phyloP scores from a whole-genome alignment of 192 early-diverging fungal genomes.

The Linnemannia hyalina region DNA sequence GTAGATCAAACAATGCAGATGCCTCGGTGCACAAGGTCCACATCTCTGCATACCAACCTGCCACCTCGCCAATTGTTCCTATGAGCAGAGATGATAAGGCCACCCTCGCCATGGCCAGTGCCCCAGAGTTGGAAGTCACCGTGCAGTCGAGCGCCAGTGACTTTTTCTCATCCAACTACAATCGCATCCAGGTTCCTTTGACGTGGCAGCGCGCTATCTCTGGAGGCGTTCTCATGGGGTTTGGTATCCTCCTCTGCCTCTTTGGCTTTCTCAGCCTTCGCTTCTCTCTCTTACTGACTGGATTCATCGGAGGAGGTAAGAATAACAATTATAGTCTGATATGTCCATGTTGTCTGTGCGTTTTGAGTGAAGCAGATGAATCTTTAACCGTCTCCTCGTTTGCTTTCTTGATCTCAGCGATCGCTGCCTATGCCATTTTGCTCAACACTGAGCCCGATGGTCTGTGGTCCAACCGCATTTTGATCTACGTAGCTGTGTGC shows the following conservation, averaged over 20 bases:
- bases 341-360: not conserved
- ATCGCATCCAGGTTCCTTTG: conserved; percentile 12
- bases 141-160: conserved; percentile 13
- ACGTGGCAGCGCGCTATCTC: conserved; percentile 16
- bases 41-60: not conserved
- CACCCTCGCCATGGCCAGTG: not conserved
- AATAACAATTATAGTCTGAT: not conserved
- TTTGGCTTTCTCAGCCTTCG: conserved; percentile 17
- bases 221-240: conserved; percentile 22
- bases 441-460: conserved; percentile 18
- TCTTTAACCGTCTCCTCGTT: not conserved
- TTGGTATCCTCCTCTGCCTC: conserved; percentile 10
- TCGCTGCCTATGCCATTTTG: conserved; percentile 28
- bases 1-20: not conserved
- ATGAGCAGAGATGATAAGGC: not conserved
- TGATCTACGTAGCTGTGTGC: conserved; percentile 24
- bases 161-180: conserved; percentile 32
- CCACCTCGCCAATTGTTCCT: not conserved
- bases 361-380: not conserved
- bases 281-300: conserved; percentile 22
- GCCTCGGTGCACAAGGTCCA: not conserved
- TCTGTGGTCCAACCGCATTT: conserved; percentile 21
- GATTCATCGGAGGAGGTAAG: conserved; percentile 29
- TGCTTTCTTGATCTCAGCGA: not conserved
- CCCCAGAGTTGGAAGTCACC: not conserved